Evolutionary conservation across 2,329 filamentous ascomycete genomes (phyloP).

Genomic region (Zasmidium cellare): DNA sequence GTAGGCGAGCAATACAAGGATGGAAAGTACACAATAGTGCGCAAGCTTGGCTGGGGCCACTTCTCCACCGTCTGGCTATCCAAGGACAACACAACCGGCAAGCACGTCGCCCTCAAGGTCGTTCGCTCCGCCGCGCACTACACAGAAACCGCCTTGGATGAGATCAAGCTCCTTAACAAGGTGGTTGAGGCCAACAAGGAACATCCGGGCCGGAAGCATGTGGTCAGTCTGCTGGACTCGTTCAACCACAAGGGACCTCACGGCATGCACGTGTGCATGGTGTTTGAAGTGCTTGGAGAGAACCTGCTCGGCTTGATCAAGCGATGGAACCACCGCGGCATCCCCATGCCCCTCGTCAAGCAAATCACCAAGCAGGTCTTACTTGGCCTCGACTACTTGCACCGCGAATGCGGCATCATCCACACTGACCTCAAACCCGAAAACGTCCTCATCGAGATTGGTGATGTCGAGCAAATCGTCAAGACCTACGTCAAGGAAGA

Average conservation of each 20-base stretch:
- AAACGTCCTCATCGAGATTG: constrained; percentile 97
- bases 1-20: constrained; percentile 98
- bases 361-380: constrained; percentile 98
- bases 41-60: constrained; percentile 96
- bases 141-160: constrained; percentile 96
- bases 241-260: constrained; percentile 98
- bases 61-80: constrained; percentile 93
- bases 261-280: constrained; percentile 97
- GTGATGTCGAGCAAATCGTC: constrained; percentile 97
- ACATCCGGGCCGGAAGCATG: constrained; percentile 90
- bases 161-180: constrained; percentile 96
- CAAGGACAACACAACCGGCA: constrained; percentile 80
- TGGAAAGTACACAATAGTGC: constrained; percentile 91
- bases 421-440: constrained; percentile 97
- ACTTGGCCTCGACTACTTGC: constrained; percentile 90
- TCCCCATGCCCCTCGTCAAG: constrained; percentile 94
- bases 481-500: constrained; percentile 92
- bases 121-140: constrained; percentile 97
- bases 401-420: constrained; percentile 97
- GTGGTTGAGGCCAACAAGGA: constrained; percentile 94
- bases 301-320: constrained; percentile 95
- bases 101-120: constrained; percentile 96
- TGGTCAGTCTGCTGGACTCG: constrained; percentile 92
- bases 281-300: constrained; percentile 96
- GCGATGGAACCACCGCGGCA: constrained; percentile 96